Evolutionary conservation across 345 rosid species (phyloP).

Genomic region (Eucalyptus erythrocorys): DNA sequence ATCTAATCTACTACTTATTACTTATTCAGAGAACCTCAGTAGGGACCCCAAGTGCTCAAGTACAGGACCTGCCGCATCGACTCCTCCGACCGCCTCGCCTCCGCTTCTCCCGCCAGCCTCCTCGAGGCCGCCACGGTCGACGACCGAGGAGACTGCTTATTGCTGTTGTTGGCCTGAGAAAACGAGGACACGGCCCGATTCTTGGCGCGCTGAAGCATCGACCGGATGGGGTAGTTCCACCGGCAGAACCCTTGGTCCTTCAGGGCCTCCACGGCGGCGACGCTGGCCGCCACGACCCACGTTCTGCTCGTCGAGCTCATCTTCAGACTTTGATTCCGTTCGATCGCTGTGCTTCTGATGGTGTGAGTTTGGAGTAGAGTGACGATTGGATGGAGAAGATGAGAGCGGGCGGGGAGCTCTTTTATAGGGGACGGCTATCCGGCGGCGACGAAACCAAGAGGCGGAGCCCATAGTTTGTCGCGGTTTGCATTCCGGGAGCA

Average conservation of each 20-base stretch:
- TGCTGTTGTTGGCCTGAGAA: slow-evolving; percentile 1
- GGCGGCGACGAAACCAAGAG: background rate
- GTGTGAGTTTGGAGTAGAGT: background rate
- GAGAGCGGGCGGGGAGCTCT: background rate
- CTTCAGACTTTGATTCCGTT: background rate
- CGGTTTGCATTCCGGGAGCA: background rate
- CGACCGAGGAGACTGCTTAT: slow-evolving; percentile 7
- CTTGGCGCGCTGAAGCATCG: slow-evolving; percentile 14
- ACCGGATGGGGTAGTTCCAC: slow-evolving; percentile 23
- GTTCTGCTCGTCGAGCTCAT: slow-evolving; percentile 13
- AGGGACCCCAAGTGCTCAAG: slow-evolving; percentile 47
- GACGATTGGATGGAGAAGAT: background rate
- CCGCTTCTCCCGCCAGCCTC: background rate
- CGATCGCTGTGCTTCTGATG: background rate
- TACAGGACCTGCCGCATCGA: slow-evolving; percentile 39
- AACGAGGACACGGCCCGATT: slow-evolving; percentile 2
- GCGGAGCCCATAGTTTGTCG: background rate
- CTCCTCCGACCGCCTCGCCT: slow-evolving; percentile 19
- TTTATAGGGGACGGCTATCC: background rate
- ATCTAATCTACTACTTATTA: background rate
- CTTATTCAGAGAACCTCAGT: background rate
- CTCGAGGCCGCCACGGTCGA: background rate
- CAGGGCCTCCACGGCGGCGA: slow-evolving; percentile 24
- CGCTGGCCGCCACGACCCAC: slow-evolving; percentile 21
- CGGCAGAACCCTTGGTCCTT: slow-evolving; percentile 28